A percentile compares a stretch with the other conserved stretches of the same genome.
These are phyloP conservation scores for Parachlorella kessleri DNA, from an alignment of 139 green algal genomes.

Conservation along the genomic window DNA sequence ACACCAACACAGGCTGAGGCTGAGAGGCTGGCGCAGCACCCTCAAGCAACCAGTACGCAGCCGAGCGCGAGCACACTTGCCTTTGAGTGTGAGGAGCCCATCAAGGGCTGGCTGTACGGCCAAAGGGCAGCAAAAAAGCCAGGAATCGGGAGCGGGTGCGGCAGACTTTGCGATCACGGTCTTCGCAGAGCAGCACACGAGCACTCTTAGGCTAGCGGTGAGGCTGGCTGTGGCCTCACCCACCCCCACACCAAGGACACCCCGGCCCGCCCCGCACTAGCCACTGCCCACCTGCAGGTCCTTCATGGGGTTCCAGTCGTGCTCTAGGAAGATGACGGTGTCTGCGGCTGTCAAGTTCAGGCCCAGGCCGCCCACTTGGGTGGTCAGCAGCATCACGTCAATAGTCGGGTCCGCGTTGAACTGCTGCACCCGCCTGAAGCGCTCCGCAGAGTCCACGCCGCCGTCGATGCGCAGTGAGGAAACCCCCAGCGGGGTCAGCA, in stretches of 20 bases:
- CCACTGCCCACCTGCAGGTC: constrained; percentile 85
- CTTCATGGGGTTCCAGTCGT: constrained; percentile 99
- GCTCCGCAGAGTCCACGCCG: constrained; percentile 64
- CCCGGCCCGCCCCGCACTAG: background rate
- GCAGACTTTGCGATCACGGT: no score
- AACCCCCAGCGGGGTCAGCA: constrained; percentile 67
- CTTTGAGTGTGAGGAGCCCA: no score
- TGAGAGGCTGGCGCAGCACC: no score
- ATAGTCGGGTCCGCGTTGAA: constrained; percentile 99
- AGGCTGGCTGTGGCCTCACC: no score
- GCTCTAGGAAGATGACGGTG: constrained; percentile 98
- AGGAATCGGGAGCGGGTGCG: no score
- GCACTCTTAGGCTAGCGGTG: no score
- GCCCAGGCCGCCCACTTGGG: constrained; percentile 89
- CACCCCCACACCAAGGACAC: background rate
- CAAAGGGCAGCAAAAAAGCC: no score
- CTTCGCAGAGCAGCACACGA: no score
- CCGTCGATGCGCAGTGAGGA: constrained; percentile 92
- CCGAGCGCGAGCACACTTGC: no score
- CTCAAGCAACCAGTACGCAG: no score
- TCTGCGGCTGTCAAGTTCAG: constrained; percentile 97
- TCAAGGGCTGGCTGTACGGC: no score
- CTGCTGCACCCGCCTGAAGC: constrained; percentile 81
- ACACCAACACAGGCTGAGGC: no score
- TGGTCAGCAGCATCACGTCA: constrained; percentile 96